Evolutionary conservation across 2,329 filamentous ascomycete species (phyloP).

Genomic region (Sodiomyces alkalinus): DNA sequence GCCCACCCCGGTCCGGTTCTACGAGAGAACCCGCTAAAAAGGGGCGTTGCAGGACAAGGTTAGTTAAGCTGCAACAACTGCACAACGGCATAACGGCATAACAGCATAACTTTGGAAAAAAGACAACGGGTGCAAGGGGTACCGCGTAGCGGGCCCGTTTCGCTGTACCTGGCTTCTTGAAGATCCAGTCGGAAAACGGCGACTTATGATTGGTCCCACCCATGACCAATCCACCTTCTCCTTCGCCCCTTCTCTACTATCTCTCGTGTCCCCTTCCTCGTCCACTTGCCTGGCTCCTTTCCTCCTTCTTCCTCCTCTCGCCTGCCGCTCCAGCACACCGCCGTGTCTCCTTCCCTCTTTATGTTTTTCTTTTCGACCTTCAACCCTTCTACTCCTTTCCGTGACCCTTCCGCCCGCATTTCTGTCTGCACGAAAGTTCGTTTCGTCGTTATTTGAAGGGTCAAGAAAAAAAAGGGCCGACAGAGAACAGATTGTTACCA

Average conservation of each 20-base stretch:
- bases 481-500: slow-evolving; percentile 16
- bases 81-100: too few species aligned
- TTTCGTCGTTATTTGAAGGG: slow-evolving; percentile 12
- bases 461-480: slow-evolving; percentile 10
- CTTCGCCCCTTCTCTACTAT: neutral
- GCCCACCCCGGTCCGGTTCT: too few species aligned
- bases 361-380: slow-evolving; percentile 15
- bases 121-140: too few species aligned
- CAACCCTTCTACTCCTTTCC: slow-evolving; percentile 10
- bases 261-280: slow-evolving; percentile 6
- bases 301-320: slow-evolving; percentile 4
- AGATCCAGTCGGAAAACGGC: too few species aligned
- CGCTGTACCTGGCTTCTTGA: too few species aligned
- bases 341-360: slow-evolving; percentile 15
- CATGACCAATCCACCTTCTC: too few species aligned
- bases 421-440: slow-evolving; percentile 9
- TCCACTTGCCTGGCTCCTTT: slow-evolving; percentile 5
- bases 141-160: too few species aligned
- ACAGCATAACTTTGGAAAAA: too few species aligned
- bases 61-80: too few species aligned
- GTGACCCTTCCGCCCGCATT: slow-evolving; percentile 12
- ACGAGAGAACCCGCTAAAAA: too few species aligned
- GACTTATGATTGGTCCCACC: too few species aligned
- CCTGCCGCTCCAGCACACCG: slow-evolving; percentile 8
- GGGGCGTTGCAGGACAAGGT: too few species aligned